Percentiles rank a stretch among this genome's conserved stretches.
Conservation (phyloP, 2,329 filamentous ascomycete species). For the Pseudocercospora crystallina region DNA sequence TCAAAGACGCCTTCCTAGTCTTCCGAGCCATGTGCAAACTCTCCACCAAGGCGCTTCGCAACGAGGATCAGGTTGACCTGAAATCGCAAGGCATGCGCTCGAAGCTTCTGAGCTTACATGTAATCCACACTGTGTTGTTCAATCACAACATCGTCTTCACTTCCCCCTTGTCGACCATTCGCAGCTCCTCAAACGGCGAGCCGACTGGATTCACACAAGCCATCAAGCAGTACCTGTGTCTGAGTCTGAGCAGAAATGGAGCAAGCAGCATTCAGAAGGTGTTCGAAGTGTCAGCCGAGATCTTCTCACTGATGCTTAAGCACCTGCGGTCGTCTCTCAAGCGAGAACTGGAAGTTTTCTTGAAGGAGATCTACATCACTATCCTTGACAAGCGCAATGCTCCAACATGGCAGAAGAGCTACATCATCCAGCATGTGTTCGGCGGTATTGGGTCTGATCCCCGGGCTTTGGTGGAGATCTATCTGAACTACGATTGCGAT, state of each 20-base stretch:
- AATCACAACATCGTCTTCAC: conserved; percentile 91
- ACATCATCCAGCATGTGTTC: conserved; percentile 77
- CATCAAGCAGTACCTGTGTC: conserved; percentile 92
- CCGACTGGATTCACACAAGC: conserved; percentile 90
- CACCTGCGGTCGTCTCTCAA: conserved; percentile 92
- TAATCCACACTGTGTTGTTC: conserved; percentile 92
- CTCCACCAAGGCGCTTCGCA: conserved; percentile 84
- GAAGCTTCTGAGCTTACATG: conserved; percentile 90
- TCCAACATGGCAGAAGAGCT: conserved; percentile 85
- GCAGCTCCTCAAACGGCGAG: conserved; percentile 83
- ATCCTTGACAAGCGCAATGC: conserved; percentile 86
- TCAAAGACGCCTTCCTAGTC: conserved; percentile 94
- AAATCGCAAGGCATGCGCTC: conserved; percentile 96
- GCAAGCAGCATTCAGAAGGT: conserved; percentile 88
- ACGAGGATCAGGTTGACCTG: conserved; percentile 89
- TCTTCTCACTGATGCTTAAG: conserved; percentile 97
- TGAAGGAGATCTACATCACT: conserved; percentile 95
- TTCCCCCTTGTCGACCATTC: conserved; percentile 88
- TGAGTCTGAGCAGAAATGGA: conserved; percentile 92
- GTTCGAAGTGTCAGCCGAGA: conserved; percentile 94
- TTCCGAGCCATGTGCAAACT: conserved; percentile 98
- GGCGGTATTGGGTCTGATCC: conserved; percentile 83
- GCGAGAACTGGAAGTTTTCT: conserved; percentile 96
- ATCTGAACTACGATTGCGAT: conserved; percentile 98
- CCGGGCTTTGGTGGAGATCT: conserved; percentile 86